Evolutionary conservation across 208 protist genomes (phyloP), one percentile per base, ranked within the genome.

Genomic region (Tritrichomonas foetus): DNA sequence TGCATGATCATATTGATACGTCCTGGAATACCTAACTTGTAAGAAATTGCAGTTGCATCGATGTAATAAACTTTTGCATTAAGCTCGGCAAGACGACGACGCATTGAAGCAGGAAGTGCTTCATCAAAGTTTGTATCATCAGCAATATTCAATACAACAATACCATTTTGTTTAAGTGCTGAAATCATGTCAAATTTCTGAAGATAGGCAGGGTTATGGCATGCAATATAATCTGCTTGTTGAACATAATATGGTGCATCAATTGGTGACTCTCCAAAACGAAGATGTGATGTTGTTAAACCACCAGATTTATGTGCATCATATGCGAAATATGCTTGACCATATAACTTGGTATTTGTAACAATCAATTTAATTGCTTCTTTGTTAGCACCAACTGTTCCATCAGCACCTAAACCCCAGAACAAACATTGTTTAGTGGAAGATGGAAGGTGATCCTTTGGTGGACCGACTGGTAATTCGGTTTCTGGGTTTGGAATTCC

Each of bases 381-480:
- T 69, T 97, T 96, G 95, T 97, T 97, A 22, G 96, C 95, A 53
- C 96, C 96, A 78, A 97, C 96, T 0, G 96, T 97, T 93, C 96
- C 96, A 93, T 97, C 96, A 0, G 95, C 39, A 47, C 96, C 96
- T 3, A 97, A 36, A 47, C 69, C 96, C 66, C 80, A 97, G 93
- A 97, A 96, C 33, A 97, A 47, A 80, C 94, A 96, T 92, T 97
- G 95, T 0, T 92, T 55, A 57, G 93, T 95, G 30, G 44, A 16
- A 2, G 33, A 11, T 41, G 22, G 84, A 20, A 64, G 55, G 20
- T 64, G 20, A 64, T 64, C 55, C 55, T 64, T 64, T 64, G 55
- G 55, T 64, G 8, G 13, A 22, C 55, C 55, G 20, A 64, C 78
- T 14, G 33, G 25, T 33, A 66, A 44, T 16, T 93, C n/a, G 84